These are phyloP conservation scores for Ceratocystis diversiconidia DNA, from an alignment of 2,329 filamentous ascomycete genomes.

Conservation along the genomic window DNA sequence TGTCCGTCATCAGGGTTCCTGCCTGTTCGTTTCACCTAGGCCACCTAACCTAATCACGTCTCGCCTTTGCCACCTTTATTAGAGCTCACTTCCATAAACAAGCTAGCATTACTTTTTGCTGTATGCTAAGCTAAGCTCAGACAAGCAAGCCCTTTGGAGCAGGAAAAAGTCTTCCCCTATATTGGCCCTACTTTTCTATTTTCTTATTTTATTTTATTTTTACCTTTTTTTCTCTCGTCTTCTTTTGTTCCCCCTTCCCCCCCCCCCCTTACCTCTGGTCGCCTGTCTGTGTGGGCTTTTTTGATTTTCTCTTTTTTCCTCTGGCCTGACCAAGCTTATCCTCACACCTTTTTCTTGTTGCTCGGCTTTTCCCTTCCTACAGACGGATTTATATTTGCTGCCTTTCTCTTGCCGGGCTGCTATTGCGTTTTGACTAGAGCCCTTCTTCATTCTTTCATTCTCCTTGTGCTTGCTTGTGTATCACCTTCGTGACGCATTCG, in stretches of 20 bases:
- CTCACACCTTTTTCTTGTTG: not conserved
- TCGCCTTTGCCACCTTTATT: conserved; percentile 6
- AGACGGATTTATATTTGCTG: not conserved
- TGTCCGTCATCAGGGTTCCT: not conserved
- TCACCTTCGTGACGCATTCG: conserved; percentile 6
- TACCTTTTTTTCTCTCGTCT: not conserved
- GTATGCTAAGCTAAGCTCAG: conserved; percentile 5
- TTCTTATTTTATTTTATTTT: not conserved
- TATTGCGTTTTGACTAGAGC: not conserved
- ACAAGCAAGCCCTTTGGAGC: not conserved
- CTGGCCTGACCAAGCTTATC: conserved; percentile 4
- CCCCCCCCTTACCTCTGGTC: not conserved
- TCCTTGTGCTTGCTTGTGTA: not conserved
- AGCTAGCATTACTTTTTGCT: conserved; percentile 2
- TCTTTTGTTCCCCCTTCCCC: not conserved
- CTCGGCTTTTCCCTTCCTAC: not conserved
- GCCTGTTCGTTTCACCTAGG: conserved; percentile 7
- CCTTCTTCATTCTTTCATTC: not conserved
- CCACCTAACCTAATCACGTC: not conserved
- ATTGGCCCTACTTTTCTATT: not conserved
- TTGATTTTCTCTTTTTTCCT: conserved; percentile 9
- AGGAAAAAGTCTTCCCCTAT: conserved; percentile 6
- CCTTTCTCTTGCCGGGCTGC: not conserved
- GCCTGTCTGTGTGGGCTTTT: conserved; percentile 1
- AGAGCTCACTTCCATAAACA: conserved; percentile 5